Evolutionary conservation across 805 yeast species (phyloP), one percentile per base, ranked within the genome.

Genomic region (Yueomyces sinensis): DNA sequence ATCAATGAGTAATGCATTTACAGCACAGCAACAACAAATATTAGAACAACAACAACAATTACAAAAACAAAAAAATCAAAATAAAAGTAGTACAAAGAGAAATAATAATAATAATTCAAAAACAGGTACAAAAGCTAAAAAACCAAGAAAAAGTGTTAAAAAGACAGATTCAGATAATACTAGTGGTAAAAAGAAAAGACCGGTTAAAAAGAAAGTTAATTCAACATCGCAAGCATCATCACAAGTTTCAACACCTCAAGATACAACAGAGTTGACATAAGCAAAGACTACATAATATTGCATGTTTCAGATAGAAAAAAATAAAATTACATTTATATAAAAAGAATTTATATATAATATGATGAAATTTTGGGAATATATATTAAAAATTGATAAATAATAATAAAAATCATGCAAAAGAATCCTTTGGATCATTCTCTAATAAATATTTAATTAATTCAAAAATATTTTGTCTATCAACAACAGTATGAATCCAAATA

Each of bases 401-500:
- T n/a, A n/a, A n/a, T n/a, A n/a, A n/a, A n/a, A 7, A 16, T 36
- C 31, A 54, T 31, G 55, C 50, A 37, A 50, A 56, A 14, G 59
- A 45, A 24, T 47, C 54, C 37, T 54, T 52, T 23, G 59, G 58
- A 34, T 53, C 56, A 39, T 43, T 51, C 27, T 54, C 58, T 30
- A 54, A 39, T 23, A 54, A 40, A 37, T 53, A 52, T 35, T 56
- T 56, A 16, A 66, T 46, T 33, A 66, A 40, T 45, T 74, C 71
- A 45, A 61, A 70, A 29, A 81, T 59, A 44, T 71, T 70, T 31
- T 66, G 67, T 52, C 89, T 63, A 47, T 80, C 87, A 6, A 66
- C 71, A 31, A 68, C 75, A 37, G 79, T 74, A 49, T 77, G 82
- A 16, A 81, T 66, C 91, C 91, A 82, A 32, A 82, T 59, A 1